Evolutionary conservation across 495 filamentous ascomycete species (phyloP).

Genomic region (Penicillium paradoxum): DNA sequence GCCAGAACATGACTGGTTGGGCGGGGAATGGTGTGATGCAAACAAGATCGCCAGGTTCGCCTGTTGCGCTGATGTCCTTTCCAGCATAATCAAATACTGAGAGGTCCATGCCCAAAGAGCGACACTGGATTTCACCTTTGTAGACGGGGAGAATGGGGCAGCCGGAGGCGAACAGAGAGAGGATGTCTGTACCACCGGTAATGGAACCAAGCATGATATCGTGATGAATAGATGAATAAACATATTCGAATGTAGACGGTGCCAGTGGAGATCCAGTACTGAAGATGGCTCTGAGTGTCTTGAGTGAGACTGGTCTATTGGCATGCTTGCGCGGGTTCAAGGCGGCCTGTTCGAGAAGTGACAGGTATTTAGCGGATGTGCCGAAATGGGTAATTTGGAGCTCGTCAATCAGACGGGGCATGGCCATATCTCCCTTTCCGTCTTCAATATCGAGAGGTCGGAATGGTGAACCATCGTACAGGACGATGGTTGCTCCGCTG

Average conservation of each 20-base stretch:
- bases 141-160: slow-evolving; percentile 83
- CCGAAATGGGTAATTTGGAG: slow-evolving; percentile 83
- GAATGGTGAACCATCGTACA: slow-evolving; percentile 91
- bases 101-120: slow-evolving; percentile 88
- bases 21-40: slow-evolving; percentile 84
- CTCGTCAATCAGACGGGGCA: slow-evolving; percentile 65
- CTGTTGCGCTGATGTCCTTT: slow-evolving; percentile 46
- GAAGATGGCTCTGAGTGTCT: slow-evolving; percentile 70
- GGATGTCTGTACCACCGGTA: slow-evolving; percentile 88
- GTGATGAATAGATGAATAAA: slow-evolving; percentile 73
- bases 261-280: slow-evolving; percentile 89
- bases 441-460: slow-evolving; percentile 49
- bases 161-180: slow-evolving; percentile 85
- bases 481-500: slow-evolving; percentile 70
- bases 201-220: slow-evolving; percentile 77
- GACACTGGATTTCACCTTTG: slow-evolving; percentile 83
- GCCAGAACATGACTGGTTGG: slow-evolving; percentile 85
- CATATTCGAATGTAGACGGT: slow-evolving; percentile 86
- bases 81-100: slow-evolving; percentile 63
- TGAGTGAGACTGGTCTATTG: slow-evolving; percentile 47
- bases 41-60: slow-evolving; percentile 83
- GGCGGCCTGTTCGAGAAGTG: slow-evolving; percentile 76
- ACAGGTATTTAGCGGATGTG: slow-evolving; percentile 89
- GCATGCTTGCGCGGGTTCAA: slow-evolving; percentile 56
- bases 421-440: slow-evolving; percentile 58